phyloP scores from a whole-genome alignment of 257 asterid genomes.

The Haberlea rhodopensis region DNA sequence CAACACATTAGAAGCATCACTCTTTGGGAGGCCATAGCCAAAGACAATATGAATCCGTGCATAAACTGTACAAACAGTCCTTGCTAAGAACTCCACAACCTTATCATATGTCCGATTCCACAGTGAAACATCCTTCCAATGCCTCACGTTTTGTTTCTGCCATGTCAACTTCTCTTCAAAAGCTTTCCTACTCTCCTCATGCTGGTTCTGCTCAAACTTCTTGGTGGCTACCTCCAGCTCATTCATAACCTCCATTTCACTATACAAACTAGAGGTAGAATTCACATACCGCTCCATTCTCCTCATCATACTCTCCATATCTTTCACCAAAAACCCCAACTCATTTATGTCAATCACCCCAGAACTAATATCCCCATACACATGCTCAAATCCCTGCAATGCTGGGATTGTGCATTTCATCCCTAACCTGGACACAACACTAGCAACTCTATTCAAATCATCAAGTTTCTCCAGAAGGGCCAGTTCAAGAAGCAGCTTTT shows the following conservation, averaged over 20 bases:
- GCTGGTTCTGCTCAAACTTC: slow-evolving; percentile 77
- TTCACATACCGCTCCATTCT: slow-evolving; percentile 77
- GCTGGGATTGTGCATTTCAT: slow-evolving; percentile 84
- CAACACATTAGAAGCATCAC: slow-evolving; percentile 24
- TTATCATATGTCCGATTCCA: slow-evolving; percentile 89
- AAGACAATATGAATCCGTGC: slow-evolving; percentile 54
- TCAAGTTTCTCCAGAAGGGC: slow-evolving; percentile 74
- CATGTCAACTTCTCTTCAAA: slow-evolving; percentile 76
- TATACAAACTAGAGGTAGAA: slow-evolving; percentile 53
- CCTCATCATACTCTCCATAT: slow-evolving; percentile 81
- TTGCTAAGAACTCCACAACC: slow-evolving; percentile 73
- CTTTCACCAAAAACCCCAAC: slow-evolving; percentile 83
- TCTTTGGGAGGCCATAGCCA: slow-evolving; percentile 33
- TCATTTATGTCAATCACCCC: slow-evolving; percentile 67
- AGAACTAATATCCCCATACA: slow-evolving; percentile 71
- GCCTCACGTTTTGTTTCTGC: slow-evolving; percentile 89
- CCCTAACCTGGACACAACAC: slow-evolving; percentile 84
- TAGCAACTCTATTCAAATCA: slow-evolving; percentile 73
- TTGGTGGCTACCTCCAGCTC: slow-evolving; percentile 73
- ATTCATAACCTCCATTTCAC: slow-evolving; percentile 70
- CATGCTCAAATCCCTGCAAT: slow-evolving; percentile 91
- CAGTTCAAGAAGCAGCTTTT: slow-evolving; percentile 58
- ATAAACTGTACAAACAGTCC: slow-evolving; percentile 73
- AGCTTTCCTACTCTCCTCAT: slow-evolving; percentile 72
- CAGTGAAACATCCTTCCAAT: slow-evolving; percentile 73